phyloP scores from a whole-genome alignment of 129 eudicot genomes.

The Ambrosia artemisiifolia region DNA sequence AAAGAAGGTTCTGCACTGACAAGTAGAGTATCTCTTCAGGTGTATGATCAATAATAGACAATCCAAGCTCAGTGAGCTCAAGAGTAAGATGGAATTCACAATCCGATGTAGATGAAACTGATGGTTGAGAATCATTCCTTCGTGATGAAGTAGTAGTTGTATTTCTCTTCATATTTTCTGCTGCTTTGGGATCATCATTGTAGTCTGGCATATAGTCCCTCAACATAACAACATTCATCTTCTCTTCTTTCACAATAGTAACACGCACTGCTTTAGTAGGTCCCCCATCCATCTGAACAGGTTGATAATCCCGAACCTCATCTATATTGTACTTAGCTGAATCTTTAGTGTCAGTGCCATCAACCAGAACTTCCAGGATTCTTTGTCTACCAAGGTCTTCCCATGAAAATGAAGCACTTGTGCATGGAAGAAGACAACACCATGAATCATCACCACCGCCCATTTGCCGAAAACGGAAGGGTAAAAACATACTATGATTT shows the following conservation, averaged over 20 bases:
- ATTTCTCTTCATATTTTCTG: slow-evolving; percentile 12
- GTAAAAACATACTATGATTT: slow-evolving; percentile 71
- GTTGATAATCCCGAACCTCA: slow-evolving; percentile 77
- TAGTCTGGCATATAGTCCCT: slow-evolving; percentile 81
- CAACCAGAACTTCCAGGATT: slow-evolving; percentile 62
- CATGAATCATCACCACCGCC: slow-evolving; percentile 77
- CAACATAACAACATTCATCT: slow-evolving; percentile 70
- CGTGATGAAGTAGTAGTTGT: slow-evolving; percentile 32
- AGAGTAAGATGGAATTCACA: slow-evolving; percentile 81
- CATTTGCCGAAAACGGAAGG: slow-evolving; percentile 85
- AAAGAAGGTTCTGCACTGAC: slow-evolving; percentile 72
- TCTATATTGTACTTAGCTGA: slow-evolving; percentile 70
- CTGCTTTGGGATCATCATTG: slow-evolving; percentile 26
- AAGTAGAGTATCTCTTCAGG: slow-evolving; percentile 95
- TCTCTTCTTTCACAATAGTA: slow-evolving; percentile 71
- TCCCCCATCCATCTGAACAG: slow-evolving; percentile 53
- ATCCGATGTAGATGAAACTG: slow-evolving; percentile 34
- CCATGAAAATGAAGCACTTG: slow-evolving; percentile 84
- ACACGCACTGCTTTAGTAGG: slow-evolving; percentile 66
- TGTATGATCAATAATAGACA: slow-evolving; percentile 93
- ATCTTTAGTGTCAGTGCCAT: slow-evolving; percentile 51
- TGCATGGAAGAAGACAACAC: slow-evolving; percentile 70
- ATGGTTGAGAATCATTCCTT: slow-evolving; percentile 40
- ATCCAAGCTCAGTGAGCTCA: slow-evolving; percentile 85
- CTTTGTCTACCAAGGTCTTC: slow-evolving; percentile 92